phyloP scores from a whole-genome alignment of 2,329 filamentous ascomycete genomes.

The Colletotrichum camelliae region DNA sequence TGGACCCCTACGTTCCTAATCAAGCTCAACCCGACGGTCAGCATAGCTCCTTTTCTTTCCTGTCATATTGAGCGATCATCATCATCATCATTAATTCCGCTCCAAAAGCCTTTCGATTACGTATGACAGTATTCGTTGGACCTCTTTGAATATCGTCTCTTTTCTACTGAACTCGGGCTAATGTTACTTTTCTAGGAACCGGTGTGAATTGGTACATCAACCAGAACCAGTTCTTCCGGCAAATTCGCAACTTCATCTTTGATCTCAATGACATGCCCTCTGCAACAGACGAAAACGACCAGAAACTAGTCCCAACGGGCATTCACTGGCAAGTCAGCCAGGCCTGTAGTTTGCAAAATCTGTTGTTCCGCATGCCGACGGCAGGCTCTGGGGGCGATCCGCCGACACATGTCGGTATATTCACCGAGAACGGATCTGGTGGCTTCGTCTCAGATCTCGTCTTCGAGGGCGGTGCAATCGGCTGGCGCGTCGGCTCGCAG shows the following conservation, averaged over 20 bases:
- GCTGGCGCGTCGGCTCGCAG: slow-evolving; percentile 65
- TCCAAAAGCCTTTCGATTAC: not conserved
- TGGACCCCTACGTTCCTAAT: slow-evolving; percentile 59
- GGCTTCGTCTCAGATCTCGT: slow-evolving; percentile 63
- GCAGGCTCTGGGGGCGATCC: not conserved
- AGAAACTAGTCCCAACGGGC: slow-evolving; percentile 41
- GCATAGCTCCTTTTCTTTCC: not conserved
- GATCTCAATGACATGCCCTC: slow-evolving; percentile 57
- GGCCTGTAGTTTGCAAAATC: slow-evolving; percentile 61
- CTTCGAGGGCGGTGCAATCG: slow-evolving; percentile 66
- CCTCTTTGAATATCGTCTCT: not conserved
- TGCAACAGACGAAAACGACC: slow-evolving; percentile 33
- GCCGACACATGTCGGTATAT: slow-evolving; percentile 36
- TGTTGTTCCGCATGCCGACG: slow-evolving; percentile 28
- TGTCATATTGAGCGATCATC: not conserved
- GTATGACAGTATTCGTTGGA: not conserved
- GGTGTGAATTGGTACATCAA: slow-evolving; percentile 52
- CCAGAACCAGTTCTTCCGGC: slow-evolving; percentile 59
- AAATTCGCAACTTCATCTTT: slow-evolving; percentile 61
- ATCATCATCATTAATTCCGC: not conserved
- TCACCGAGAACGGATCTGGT: slow-evolving; percentile 40
- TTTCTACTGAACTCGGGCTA: slow-evolving; percentile 54
- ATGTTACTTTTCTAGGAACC: not conserved
- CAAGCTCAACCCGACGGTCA: not conserved
- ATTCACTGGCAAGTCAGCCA: slow-evolving; percentile 69